Evolutionary conservation across 345 rosid genomes (phyloP).

Genomic region (Salix purpurea): DNA sequence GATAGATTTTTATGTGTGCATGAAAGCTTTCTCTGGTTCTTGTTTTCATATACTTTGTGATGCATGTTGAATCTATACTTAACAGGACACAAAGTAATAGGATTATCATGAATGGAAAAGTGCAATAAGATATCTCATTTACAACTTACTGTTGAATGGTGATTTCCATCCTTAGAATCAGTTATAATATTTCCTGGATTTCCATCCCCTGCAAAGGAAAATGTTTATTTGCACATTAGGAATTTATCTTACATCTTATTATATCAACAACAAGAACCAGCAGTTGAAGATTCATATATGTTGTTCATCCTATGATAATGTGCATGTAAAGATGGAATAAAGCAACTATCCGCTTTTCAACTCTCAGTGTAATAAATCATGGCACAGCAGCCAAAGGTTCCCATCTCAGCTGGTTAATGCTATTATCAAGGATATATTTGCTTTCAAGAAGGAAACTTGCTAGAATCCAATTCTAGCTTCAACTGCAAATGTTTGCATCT

Average conservation of each 20-base stretch:
- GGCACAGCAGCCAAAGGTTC: too few relatives aligned
- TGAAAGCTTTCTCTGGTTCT: not conserved
- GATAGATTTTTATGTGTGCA: not conserved
- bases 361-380: too few relatives aligned
- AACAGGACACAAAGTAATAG: not conserved
- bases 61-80: not conserved
- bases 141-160: conserved; percentile 25
- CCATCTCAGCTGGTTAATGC: too few relatives aligned
- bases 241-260: not conserved
- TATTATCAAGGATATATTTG: too few relatives aligned
- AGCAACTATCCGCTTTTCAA: too few relatives aligned
- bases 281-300: not conserved
- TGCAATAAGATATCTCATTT: not conserved
- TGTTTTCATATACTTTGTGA: not conserved
- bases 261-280: not conserved
- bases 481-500: too few relatives aligned
- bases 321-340: too few relatives aligned
- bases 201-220: conserved; percentile 26
- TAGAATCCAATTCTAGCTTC: too few relatives aligned
- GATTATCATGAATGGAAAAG: not conserved
- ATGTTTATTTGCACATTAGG: not conserved
- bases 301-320: too few relatives aligned
- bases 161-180: conserved; percentile 6
- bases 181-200: conserved; percentile 11
- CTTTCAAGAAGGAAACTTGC: too few relatives aligned